These are phyloP conservation scores for Diaporthe australafricana DNA, from an alignment of 2,329 filamentous ascomycete genomes.

Conservation along the genomic window DNA sequence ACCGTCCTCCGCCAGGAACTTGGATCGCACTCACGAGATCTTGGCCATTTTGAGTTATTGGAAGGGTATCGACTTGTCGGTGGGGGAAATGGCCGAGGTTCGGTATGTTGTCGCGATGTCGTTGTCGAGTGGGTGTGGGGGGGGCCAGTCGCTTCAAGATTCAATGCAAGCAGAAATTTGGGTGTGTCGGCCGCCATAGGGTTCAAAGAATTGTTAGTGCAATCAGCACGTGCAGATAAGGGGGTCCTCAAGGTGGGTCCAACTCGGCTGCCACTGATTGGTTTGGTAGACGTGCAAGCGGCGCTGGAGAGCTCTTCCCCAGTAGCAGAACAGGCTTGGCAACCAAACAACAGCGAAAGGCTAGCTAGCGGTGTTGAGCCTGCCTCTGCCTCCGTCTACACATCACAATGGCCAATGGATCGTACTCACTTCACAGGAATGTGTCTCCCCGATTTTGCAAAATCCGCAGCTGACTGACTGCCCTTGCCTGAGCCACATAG, in stretches of 20 bases:
- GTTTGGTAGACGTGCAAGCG: too few relatives aligned
- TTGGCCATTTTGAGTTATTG: slow-evolving; percentile 39
- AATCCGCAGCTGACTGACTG: too few relatives aligned
- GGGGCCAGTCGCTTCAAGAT: neutral
- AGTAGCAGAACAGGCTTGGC: neutral
- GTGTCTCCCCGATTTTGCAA: too few relatives aligned
- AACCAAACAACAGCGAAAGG: too few relatives aligned
- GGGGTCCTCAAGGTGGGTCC: too few relatives aligned
- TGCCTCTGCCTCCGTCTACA: neutral
- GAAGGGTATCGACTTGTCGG: slow-evolving; percentile 32
- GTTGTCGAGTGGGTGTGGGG: slow-evolving; percentile 31
- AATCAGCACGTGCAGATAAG: slow-evolving; percentile 33
- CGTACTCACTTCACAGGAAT: neutral
- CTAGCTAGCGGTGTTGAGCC: too few relatives aligned
- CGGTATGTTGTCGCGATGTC: slow-evolving; percentile 33
- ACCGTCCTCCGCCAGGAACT: neutral
- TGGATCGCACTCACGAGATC: slow-evolving; percentile 37
- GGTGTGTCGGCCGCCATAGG: slow-evolving; percentile 25
- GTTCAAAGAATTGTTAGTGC: slow-evolving; percentile 34
- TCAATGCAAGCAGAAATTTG: slow-evolving; percentile 34
- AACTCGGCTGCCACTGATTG: neutral
- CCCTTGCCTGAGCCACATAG: too few relatives aligned
- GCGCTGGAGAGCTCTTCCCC: neutral
- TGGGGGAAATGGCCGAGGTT: slow-evolving; percentile 37
- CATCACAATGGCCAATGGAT: neutral